Base-by-base conservation (phyloP, 768 basidiomycete genomes). In the Podaxis sp. region DNA sequence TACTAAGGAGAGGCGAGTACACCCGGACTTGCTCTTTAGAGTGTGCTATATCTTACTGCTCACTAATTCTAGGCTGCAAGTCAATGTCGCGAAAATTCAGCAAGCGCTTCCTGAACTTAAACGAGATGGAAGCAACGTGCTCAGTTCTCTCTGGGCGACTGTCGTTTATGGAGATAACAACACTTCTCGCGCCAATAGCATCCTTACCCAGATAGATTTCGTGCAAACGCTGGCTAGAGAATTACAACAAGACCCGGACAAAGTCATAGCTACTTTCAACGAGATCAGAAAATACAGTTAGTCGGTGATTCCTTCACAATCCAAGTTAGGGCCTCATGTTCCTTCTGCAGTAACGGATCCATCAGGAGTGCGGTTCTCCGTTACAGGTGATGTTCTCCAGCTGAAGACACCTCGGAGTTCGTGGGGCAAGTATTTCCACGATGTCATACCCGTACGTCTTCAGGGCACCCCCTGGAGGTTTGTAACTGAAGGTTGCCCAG, bases 41-140 rank as follows among this genome's bases (percentile, higher is more conserved):
- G 15, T 46, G 8, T 22, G 19, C 43, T 46, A 19, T n/a, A 4
- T 19, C 33, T 33, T 33, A 33, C 8, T 33, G 33, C 33, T 33
- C 33, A 33, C 9, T 19, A 19, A n/a, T 49, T 13, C 19, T 66
- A 96, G 96, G 55, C 77, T 99, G 37, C 86, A 89, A 68, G 86
- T 98, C 55, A 87, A 86, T 27, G 80, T 92, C 51, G 93, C 94
- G 15, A 98, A 97, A 74, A 85, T 93, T 24, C 87, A 91, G 49
- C 96, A 98, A 72, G 88, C 87, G 19, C 80, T 99, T 36, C 96
- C 97, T 2, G 90, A 94, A 71, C 78, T 92, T 68, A 98, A 98
- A 79, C 85, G 97, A 41, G 90, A 93, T 70, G 96, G 95, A 12
- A 85, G 77, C 69, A 89, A 84, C 29, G 91, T 98, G 11, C 79